Evolutionary conservation across 2,329 filamentous ascomycete genomes (phyloP).

Genomic region (Ceratocystis diversiconidia): DNA sequence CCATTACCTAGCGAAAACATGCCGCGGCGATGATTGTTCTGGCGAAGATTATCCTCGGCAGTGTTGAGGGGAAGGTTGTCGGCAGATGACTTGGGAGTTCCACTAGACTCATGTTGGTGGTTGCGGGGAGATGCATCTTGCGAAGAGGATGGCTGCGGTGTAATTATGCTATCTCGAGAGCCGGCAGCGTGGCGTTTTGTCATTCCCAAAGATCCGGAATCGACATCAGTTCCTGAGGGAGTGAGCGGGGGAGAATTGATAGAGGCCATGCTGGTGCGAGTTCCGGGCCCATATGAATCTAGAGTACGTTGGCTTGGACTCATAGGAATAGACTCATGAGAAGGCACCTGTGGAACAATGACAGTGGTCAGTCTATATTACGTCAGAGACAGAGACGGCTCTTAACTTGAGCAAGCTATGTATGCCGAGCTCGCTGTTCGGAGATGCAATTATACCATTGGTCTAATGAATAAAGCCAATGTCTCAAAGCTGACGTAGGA

Average conservation of each 20-base stretch:
- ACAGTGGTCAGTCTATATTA: conserved; percentile 1
- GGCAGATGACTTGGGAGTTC: conserved; percentile 31
- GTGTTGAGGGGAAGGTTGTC: conserved; percentile 23
- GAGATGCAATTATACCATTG: background rate
- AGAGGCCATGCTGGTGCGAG: conserved; percentile 39
- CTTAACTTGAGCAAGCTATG: background rate
- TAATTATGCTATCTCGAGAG: conserved; percentile 39
- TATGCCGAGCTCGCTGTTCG: background rate
- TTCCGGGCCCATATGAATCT: conserved; percentile 8
- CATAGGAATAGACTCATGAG: conserved; percentile 16
- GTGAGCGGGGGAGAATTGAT: conserved; percentile 84
- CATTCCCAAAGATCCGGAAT: conserved; percentile 19
- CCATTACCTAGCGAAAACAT: conserved; percentile 38
- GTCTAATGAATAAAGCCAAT: background rate
- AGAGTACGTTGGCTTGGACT: conserved; percentile 12
- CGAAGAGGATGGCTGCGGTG: conserved; percentile 50
- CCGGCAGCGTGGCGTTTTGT: conserved; percentile 12
- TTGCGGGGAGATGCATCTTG: conserved; percentile 36
- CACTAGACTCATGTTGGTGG: conserved; percentile 28
- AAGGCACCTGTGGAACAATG: conserved; percentile 10
- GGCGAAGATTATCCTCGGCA: conserved; percentile 14
- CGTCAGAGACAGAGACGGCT: background rate
- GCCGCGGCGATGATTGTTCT: conserved; percentile 35
- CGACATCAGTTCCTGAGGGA: conserved; percentile 55
- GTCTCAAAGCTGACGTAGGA: background rate